Conservation (phyloP, 345 rosid genomes). For the Raphanus raphanistrum region DNA sequence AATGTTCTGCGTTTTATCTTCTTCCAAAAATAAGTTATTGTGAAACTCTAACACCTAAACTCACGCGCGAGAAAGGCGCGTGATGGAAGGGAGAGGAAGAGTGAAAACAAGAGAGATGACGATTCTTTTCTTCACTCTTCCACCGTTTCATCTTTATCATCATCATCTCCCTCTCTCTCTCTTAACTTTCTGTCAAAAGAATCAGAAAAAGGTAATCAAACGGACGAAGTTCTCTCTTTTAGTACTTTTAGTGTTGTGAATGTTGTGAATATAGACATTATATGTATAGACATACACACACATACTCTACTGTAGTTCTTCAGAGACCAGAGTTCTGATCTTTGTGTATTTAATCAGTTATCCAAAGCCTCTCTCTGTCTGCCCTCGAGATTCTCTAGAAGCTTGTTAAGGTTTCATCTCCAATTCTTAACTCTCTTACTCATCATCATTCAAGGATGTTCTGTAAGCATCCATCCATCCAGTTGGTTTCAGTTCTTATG, state of each 20-base stretch:
- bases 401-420: constrained; percentile 14
- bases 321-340: constrained; percentile 11
- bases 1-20: background rate
- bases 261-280: constrained; percentile 1
- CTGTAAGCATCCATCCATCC: background rate
- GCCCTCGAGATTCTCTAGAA: background rate
- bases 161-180: background rate
- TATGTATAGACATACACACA: background rate
- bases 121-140: constrained; percentile 11
- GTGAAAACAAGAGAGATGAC: constrained; percentile 20
- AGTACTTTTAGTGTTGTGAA: too few relatives aligned
- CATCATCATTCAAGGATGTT: background rate
- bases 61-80: constrained; percentile 18
- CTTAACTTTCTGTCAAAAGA: background rate
- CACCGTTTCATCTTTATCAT: constrained; percentile 11
- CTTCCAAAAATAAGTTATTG: background rate
- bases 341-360: background rate
- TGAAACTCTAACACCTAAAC: background rate
- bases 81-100: constrained; percentile 5
- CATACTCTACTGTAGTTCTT: background rate
- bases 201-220: background rate
- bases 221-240: background rate
- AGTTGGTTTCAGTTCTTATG: background rate
- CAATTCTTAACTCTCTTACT: background rate
- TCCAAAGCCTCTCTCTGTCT: background rate